Base-by-base conservation (phyloP, 2,329 filamentous ascomycete genomes). In the Bisporella sp. region DNA sequence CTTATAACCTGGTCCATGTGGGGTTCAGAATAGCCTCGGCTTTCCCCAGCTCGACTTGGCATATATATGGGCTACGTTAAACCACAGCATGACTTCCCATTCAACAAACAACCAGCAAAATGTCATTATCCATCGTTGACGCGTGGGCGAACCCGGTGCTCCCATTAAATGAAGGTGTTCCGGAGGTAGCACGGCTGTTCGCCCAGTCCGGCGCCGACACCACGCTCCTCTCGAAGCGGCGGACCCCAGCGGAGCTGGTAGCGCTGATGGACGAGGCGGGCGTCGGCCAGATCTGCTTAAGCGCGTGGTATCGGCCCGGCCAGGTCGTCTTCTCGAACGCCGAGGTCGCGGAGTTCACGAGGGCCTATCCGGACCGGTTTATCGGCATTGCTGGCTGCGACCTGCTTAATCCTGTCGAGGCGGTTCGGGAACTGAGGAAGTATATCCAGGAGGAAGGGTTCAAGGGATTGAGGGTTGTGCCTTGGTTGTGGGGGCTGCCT, bases 401-500 rank as follows among this genome's bases (percentile, higher is more conserved):
- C 47, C 53, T 63, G 31, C 59, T 51, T 40, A 52, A 62, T 45
- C 61, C 60, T 3, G 59, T 63, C 3, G 40, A 32, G 12, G 58
- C 55, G 5, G 61, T 62, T 31, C 58, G 58, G 35, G 59, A 62
- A 47, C 49, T 62, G 13, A 58, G 61, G 44, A 52, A 62, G 41
- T 62, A 62, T 39, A 59, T 63, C 13, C 57, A 57, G 30, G 51
- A 50, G 4, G 59, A 62, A 49, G 57, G 58, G n/a, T 62, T 62
- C 48, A 52, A 54, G 37, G 58, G 61, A 13, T 32, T 62, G 28
- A 42, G 60, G 6, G 50, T 62, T 29, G 60, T 63, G 7, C 60
- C 61, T 8, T 62, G 60, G 60, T 43, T 61, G 35, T 63, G 60
- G 60, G 54, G 52, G 46, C 47, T 62, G n/a, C 53, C 60, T 4